Conservation (phyloP, 2,329 filamentous ascomycete species). For the Neopestalotiopsis rosae region DNA sequence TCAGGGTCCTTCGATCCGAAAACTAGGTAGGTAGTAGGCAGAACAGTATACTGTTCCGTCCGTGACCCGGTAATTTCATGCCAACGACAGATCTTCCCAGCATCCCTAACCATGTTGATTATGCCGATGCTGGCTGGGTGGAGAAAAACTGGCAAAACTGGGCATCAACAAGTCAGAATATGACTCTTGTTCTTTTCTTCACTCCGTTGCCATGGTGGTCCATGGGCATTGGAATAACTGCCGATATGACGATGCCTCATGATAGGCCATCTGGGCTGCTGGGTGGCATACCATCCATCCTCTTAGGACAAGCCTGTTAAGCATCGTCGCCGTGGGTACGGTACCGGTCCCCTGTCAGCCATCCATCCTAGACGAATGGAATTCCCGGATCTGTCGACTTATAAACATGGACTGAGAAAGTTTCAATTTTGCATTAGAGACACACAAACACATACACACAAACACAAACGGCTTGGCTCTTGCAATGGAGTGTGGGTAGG, state of each 20-base stretch:
- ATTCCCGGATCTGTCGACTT: neutral
- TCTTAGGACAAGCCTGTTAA: constrained; percentile 15
- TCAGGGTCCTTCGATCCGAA: constrained; percentile 12
- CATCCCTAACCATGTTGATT: constrained; percentile 4
- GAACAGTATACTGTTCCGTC: neutral
- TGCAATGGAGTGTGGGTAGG: neutral
- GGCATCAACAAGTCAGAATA: constrained; percentile 11
- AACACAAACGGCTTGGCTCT: neutral
- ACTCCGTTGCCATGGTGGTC: constrained; percentile 15
- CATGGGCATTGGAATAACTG: neutral
- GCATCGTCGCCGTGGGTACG: constrained; percentile 19
- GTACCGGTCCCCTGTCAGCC: constrained; percentile 2
- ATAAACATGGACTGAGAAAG: neutral
- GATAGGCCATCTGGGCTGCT: neutral
- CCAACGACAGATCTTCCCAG: neutral
- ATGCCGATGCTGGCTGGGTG: constrained; percentile 9
- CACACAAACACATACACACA: neutral
- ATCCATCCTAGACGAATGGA: neutral
- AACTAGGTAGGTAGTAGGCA: neutral
- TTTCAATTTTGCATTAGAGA: neutral
- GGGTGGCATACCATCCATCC: constrained; percentile 1
- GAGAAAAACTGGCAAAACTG: neutral
- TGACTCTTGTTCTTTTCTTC: constrained; percentile 14
- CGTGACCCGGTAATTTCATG: neutral
- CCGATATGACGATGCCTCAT: neutral